Conservation (phyloP, 2,329 filamentous ascomycete genomes). For the Aspergillus luchuensis region DNA sequence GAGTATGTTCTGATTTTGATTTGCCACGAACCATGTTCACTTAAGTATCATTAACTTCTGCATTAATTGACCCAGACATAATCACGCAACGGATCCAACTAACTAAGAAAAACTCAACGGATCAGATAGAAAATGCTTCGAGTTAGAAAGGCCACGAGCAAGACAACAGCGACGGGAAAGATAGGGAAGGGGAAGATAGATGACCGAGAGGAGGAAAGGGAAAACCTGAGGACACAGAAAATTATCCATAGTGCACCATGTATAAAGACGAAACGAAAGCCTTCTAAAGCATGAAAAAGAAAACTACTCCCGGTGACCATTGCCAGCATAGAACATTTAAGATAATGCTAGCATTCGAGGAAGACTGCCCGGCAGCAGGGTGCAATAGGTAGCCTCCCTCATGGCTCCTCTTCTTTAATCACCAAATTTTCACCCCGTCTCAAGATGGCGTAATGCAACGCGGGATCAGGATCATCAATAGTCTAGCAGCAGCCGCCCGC, state of each 20-base stretch:
- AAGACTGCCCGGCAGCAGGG: constrained; percentile 5
- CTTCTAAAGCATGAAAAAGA: constrained; percentile 37
- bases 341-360: constrained; percentile 1
- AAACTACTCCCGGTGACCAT: constrained; percentile 24
- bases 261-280: constrained; percentile 34
- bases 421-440: constrained; percentile 1
- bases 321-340: constrained; percentile 9
- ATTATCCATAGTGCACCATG: constrained; percentile 29
- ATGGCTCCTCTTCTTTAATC: constrained; percentile 6
- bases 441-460: constrained; percentile 21
- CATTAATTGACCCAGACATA: constrained; percentile 40
- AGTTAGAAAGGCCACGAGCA: constrained; percentile 16
- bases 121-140: constrained; percentile 22
- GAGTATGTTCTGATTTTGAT: constrained; percentile 12
- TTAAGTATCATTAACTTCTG: constrained; percentile 33
- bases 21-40: constrained; percentile 13
- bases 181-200: constrained; percentile 22
- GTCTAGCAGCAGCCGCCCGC: constrained; percentile 88
- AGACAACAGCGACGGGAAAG: constrained; percentile 17
- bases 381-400: constrained; percentile 7
- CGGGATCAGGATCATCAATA: constrained; percentile 22
- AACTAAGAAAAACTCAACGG: constrained; percentile 28
- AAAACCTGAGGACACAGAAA: constrained; percentile 22
- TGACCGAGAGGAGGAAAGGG: constrained; percentile 19
- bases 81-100: constrained; percentile 38